Percentiles rank a stretch among this genome's conserved stretches.
phyloP scores from a whole-genome alignment of 2,329 filamentous ascomycete species.

The Botryotinia narcissicola region DNA sequence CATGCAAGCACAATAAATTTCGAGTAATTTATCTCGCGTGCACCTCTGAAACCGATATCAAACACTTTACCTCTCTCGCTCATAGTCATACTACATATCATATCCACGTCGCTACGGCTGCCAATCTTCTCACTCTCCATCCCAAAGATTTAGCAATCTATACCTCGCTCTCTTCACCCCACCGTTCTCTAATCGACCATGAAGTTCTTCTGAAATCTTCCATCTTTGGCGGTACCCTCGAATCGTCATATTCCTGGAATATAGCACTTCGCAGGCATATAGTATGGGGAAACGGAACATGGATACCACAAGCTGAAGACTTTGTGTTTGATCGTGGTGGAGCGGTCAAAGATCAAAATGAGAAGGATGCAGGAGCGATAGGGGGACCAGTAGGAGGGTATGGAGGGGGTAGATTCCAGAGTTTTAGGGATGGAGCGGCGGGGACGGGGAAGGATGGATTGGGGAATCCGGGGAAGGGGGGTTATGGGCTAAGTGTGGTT shows the following conservation, averaged over 20 bases:
- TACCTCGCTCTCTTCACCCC: not conserved
- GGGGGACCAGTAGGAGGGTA: slow-evolving; percentile 14
- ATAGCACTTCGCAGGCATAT: slow-evolving; percentile 13
- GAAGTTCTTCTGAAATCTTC: slow-evolving; percentile 12
- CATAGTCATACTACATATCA: not conserved
- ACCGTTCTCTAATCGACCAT: slow-evolving; percentile 6
- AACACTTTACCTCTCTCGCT: slow-evolving; percentile 8
- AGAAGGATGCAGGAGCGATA: not conserved
- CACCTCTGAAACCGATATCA: not conserved
- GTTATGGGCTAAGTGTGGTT: slow-evolving; percentile 17
- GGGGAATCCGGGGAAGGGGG: not conserved
- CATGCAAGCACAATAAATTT: slow-evolving; percentile 13
- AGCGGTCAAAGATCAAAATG: not conserved
- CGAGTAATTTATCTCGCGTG: slow-evolving; percentile 8
- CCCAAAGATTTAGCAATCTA: not conserved
- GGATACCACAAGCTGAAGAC: not conserved
- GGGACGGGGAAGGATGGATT: not conserved
- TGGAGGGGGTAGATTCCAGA: slow-evolving; percentile 18
- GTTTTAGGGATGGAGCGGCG: slow-evolving; percentile 18
- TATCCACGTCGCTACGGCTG: slow-evolving; percentile 6
- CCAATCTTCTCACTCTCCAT: not conserved
- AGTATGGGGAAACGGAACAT: slow-evolving; percentile 17
- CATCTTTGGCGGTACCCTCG: slow-evolving; percentile 14
- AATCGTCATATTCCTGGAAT: slow-evolving; percentile 8
- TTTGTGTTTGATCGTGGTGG: slow-evolving; percentile 2